Evolutionary conservation across 768 basidiomycete genomes (phyloP), one percentile per base, ranked within the genome.

Genomic region (Tephrocybe sp.): DNA sequence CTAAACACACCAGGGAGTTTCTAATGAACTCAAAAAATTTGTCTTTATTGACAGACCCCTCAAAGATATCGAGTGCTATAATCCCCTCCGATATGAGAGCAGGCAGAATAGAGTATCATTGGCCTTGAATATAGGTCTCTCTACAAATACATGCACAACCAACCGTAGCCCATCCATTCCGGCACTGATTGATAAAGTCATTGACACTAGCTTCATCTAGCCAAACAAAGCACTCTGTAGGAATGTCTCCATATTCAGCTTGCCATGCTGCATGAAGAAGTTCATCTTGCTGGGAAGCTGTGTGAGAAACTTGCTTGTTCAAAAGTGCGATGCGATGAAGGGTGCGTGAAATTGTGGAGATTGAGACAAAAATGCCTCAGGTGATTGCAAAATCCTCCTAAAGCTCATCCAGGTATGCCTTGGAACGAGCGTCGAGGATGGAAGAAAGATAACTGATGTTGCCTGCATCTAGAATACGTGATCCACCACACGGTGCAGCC

Each of bases 341-440:
- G 3, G 66, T 50, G 0, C 57, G 58, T 9, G 55, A 65, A 26
- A 70, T 44, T 9, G 68, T 69, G 14, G 71, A 20, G 40, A 69
- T 48, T 9, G 70, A 69, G 19, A 66, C 56, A 46, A 64, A 42
- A n/a, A 63, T 45, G 8, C 48, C 57, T 1, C 58, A 60, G 12
- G 26, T 26, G 23, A 48, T 54, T 13, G 23, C 23, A 17, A 71
- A 59, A n/a, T 54, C 36, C 13, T 58, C 49, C 53, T 69, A 65
- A 7, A 71, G 42, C 52, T 71, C 67, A 49, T 70, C 70, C 7
- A 70, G 60, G 44, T 68, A 72, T 0, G 69, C 34, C 2, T 45
- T 44, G 4, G 64, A 63, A 30, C 62, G 61, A 3, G 58, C 65
- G 38, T 60, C 47, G 2, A 68, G 19, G 4, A 65, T 44, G 23